phyloP scores from a whole-genome alignment of 2,329 filamentous ascomycete genomes.

The Macroventuria anomochaeta region DNA sequence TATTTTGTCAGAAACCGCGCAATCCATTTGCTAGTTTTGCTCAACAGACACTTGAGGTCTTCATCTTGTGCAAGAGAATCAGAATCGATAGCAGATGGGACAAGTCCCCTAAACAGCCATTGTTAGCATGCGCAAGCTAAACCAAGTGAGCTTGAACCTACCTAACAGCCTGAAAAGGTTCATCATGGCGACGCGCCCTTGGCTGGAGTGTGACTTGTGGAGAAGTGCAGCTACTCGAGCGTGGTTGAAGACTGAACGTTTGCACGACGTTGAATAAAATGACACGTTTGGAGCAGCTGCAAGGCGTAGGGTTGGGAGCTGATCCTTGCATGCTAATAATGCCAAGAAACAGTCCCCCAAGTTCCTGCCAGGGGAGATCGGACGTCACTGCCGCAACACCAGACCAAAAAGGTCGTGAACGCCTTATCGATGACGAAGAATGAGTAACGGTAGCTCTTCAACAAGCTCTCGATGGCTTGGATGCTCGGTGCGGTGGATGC shows the following conservation, averaged over 20 bases:
- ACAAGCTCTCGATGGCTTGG: not conserved
- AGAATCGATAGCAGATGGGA: slow-evolving; percentile 94
- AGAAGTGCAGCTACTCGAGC: slow-evolving; percentile 23
- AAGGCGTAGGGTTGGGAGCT: slow-evolving; percentile 32
- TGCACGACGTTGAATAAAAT: slow-evolving; percentile 37
- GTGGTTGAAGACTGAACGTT: slow-evolving; percentile 16
- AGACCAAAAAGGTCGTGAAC: not conserved
- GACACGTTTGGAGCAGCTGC: slow-evolving; percentile 46
- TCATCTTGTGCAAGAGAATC: slow-evolving; percentile 97
- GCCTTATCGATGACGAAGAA: not conserved
- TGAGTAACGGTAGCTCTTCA: not conserved
- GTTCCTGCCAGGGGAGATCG: slow-evolving; percentile 29
- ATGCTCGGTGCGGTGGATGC: not conserved
- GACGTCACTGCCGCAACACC: slow-evolving; percentile 26
- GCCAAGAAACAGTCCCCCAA: slow-evolving; percentile 24
- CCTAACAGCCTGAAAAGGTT: slow-evolving; percentile 74
- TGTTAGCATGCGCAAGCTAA: slow-evolving; percentile 35
- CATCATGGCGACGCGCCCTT: slow-evolving; percentile 57
- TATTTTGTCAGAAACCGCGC: not conserved
- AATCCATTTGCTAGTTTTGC: not conserved
- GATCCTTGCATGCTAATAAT: slow-evolving; percentile 36
- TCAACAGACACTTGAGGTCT: slow-evolving; percentile 74
- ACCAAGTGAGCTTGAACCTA: slow-evolving; percentile 46
- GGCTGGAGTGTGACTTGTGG: slow-evolving; percentile 25
- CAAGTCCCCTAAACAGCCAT: slow-evolving; percentile 73